phyloP scores from a whole-genome alignment of 2,329 filamentous ascomycete genomes.

The Parastagonospora avenae region DNA sequence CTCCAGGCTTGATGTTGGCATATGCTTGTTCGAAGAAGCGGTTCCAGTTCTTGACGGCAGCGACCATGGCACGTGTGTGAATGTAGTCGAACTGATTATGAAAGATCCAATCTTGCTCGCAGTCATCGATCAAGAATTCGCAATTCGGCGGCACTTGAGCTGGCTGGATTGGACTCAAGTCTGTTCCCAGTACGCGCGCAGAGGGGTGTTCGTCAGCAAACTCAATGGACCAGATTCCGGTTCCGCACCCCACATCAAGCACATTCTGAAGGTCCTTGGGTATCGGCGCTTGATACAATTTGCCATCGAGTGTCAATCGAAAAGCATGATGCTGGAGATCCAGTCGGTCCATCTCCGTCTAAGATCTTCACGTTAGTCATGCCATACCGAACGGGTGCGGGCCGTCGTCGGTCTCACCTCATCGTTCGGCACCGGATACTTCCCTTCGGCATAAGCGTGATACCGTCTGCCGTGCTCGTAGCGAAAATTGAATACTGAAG shows the following conservation, averaged over 20 bases:
- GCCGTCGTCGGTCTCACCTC: slow-evolving; percentile 24
- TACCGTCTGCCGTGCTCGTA: slow-evolving; percentile 41
- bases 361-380: slow-evolving; percentile 2
- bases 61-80: slow-evolving; percentile 58
- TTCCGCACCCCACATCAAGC: slow-evolving; percentile 41
- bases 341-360: slow-evolving; percentile 37
- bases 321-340: slow-evolving; percentile 44
- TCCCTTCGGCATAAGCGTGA: slow-evolving; percentile 37
- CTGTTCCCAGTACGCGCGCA: slow-evolving; percentile 39
- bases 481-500: slow-evolving; percentile 36
- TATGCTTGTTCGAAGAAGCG: slow-evolving; percentile 52
- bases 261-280: slow-evolving; percentile 33
- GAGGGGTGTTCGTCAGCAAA: slow-evolving; percentile 41
- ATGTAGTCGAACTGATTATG: slow-evolving; percentile 62
- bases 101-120: slow-evolving; percentile 61
- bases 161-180: slow-evolving; percentile 43
- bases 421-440: slow-evolving; percentile 40
- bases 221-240: slow-evolving; percentile 42
- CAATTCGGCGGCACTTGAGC: slow-evolving; percentile 39
- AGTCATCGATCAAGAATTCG: slow-evolving; percentile 44
- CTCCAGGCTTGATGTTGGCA: slow-evolving; percentile 53
- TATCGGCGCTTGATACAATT: slow-evolving; percentile 36
- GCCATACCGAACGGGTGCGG: background rate
- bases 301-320: slow-evolving; percentile 38
- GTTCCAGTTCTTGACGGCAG: slow-evolving; percentile 60